phyloP scores from a whole-genome alignment of 441 rosid species.

The Isatis lusitanica region DNA sequence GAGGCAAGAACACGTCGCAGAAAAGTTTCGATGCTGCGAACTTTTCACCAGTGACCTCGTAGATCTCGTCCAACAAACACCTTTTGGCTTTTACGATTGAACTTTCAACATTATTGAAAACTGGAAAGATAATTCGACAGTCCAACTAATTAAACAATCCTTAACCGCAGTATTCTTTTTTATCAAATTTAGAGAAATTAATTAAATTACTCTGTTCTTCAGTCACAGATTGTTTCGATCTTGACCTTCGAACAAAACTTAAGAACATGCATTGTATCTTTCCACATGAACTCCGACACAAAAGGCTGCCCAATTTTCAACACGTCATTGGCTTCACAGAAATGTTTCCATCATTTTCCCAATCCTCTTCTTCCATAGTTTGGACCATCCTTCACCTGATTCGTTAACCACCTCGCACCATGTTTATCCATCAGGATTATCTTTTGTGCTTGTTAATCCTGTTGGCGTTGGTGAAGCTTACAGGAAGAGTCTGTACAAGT shows the following conservation, averaged over 20 bases:
- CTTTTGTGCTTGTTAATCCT: constrained; percentile 2
- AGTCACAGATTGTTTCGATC: constrained; percentile 3
- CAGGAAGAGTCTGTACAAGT: constrained; percentile 18
- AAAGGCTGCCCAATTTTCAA: constrained; percentile 3
- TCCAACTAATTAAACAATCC: neutral
- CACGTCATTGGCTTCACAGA: constrained; percentile 25
- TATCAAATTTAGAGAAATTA: neutral
- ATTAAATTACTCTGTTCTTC: neutral
- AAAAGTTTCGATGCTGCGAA: neutral
- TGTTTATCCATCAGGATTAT: constrained; percentile 21
- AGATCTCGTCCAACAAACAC: neutral
- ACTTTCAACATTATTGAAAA: neutral
- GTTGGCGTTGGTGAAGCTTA: neutral
- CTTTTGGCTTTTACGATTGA: neutral
- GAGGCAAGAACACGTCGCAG: neutral
- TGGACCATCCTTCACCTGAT: neutral
- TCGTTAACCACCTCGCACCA: constrained; percentile 2
- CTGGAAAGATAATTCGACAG: neutral
- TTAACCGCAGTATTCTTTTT: neutral
- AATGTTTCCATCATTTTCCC: constrained; percentile 27
- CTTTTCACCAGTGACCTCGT: neutral
- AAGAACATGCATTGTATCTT: constrained; percentile 11
- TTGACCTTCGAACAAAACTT: constrained; percentile 24
- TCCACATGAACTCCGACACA: constrained; percentile 19
- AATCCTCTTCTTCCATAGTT: constrained; percentile 9